phyloP scores from a whole-genome alignment of 108 stramenopile genomes.

The Stephanodiscus triporus region DNA sequence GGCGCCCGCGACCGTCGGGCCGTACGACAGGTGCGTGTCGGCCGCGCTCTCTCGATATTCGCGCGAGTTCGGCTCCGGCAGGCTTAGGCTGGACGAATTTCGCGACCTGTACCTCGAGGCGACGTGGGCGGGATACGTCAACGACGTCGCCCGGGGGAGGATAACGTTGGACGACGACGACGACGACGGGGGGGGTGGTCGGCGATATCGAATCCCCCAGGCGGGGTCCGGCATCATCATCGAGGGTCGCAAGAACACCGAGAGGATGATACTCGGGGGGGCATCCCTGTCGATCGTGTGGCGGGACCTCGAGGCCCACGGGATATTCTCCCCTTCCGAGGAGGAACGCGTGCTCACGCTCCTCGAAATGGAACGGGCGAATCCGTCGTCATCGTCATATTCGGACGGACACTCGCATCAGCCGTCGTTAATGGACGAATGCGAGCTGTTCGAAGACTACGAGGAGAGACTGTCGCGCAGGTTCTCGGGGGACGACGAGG shows the following conservation, averaged over 20 bases:
- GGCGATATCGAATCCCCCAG: conserved; percentile 8
- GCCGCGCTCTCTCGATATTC: conserved; percentile 56
- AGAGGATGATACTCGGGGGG: conserved; percentile 24
- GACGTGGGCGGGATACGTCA: conserved; percentile 45
- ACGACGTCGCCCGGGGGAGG: conserved; percentile 11
- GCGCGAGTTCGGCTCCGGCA: conserved; percentile 58
- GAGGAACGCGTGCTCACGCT: conserved; percentile 46
- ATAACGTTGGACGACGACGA: background rate
- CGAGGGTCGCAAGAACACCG: conserved; percentile 36
- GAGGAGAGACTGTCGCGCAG: conserved; percentile 36
- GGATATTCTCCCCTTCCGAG: conserved; percentile 67
- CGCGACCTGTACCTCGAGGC: conserved; percentile 59
- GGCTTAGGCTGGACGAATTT: conserved; percentile 61
- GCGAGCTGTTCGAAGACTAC: conserved; percentile 70
- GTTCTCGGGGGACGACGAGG: conserved; percentile 13
- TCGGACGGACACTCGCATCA: background rate
- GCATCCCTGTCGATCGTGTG: conserved; percentile 64
- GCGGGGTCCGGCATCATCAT: conserved; percentile 18
- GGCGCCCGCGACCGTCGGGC: conserved; percentile 31
- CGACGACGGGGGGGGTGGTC: conserved; percentile 4
- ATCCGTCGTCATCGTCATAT: background rate
- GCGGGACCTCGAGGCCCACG: conserved; percentile 78
- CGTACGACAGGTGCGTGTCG: conserved; percentile 61
- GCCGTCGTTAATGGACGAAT: conserved; percentile 66
- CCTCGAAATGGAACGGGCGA: conserved; percentile 27